Evolutionary conservation across 116 monocot genomes (phyloP), one percentile per base, ranked within the genome.

Genomic region (Zostera marina): DNA sequence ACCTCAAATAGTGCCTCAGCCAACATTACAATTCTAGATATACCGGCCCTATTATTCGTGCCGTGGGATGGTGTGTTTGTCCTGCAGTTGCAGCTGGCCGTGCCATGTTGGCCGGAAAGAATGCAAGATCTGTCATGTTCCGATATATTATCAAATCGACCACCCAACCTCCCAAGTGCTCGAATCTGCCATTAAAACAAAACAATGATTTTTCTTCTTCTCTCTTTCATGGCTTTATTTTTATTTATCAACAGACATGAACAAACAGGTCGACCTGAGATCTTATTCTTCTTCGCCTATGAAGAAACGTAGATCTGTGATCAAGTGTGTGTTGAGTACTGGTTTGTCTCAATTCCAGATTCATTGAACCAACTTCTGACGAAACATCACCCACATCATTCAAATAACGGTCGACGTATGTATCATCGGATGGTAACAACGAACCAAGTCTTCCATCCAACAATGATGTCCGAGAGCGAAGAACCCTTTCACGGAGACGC

Each of bases 1-100:
- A 98, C 96, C 90, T 98, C 96, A 67, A 98, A 98, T 56, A 98
- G 63, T 58, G 96, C 96, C 64, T 98, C 96, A 15, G 96, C 96
- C 57, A 98, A 65, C 90, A 98, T 80, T 51, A 98, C 90, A 66
- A 98, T 98, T 63, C 96, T 79, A 46, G 90, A 98, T 49, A 98
- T 90, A 67, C 90, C 86, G 22, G 82, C 76, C 4, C 85, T 72
- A 5, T 80, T 76, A 40, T 72, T 69, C 22, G 72, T 72, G 9
- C 80, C 85, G 60, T 85, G 80, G 47, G 64, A 17, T 40, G 73
- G 66, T 25, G 41, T 75, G 53, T 44, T 75, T 16, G 63, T 71
- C 53, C 88, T 75, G 69, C 93, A 93, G 19, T 67, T 65, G 66
- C 93, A 93, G 14, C 45, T 67, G 40, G 81, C 93, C 41, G 73